These are phyloP conservation scores for Amanita rubescens DNA, from an alignment of 768 basidiomycete genomes.

Conservation along the genomic window DNA sequence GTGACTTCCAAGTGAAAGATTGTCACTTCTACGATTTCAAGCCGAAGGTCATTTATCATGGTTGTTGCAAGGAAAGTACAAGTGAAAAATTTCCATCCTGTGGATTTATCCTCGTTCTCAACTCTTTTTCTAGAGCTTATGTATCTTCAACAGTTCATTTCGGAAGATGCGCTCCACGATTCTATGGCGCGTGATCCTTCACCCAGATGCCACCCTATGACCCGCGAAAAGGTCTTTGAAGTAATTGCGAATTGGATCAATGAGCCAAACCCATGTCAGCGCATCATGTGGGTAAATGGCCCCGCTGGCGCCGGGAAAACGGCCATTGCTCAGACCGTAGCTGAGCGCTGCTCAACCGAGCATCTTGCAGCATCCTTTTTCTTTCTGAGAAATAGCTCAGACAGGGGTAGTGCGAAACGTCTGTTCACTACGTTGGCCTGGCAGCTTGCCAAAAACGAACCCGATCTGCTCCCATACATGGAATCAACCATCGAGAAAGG, in stretches of 20 bases:
- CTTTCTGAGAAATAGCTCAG: neutral
- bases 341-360: neutral
- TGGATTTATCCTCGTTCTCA: too few species aligned
- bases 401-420: neutral
- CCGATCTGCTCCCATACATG: too few species aligned
- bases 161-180: neutral
- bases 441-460: neutral
- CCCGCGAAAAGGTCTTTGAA: neutral
- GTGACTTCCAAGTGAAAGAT: too few species aligned
- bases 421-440: neutral
- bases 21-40: too few species aligned
- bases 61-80: too few species aligned
- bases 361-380: neutral
- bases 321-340: constrained; percentile 4
- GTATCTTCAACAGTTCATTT: neutral
- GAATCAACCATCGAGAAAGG: too few species aligned
- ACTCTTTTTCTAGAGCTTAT: too few species aligned
- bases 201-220: neutral
- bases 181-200: neutral
- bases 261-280: neutral
- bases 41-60: too few species aligned
- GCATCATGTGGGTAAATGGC: neutral
- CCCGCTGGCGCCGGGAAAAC: constrained; percentile 6
- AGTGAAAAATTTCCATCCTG: too few species aligned
- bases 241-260: neutral